Evolutionary conservation across 2,329 filamentous ascomycete species (phyloP), one percentile per base, ranked within the genome.

Genomic region (Aspergillus intermedius): DNA sequence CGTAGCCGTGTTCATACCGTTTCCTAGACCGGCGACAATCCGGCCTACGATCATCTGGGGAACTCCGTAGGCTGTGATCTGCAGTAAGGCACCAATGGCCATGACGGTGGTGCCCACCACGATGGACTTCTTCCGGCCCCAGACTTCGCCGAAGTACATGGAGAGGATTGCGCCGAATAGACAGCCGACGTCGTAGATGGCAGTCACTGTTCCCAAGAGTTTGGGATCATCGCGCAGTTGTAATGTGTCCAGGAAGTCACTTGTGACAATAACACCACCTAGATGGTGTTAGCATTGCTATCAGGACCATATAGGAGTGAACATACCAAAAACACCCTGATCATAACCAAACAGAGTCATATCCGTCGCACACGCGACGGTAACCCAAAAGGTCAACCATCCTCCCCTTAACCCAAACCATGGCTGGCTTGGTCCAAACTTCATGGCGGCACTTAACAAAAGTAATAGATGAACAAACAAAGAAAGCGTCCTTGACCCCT

Each of bases 1-100:
- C 2, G 72, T 75, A 0, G 72, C 65, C 1, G 74, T 77, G 52
- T 77, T 77, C 43, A 77, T 66, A 9, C 74, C 75, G 17, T 54
- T 54, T 34, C 57, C 57, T 47, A 77, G 61, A 5, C 74, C 76
- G 8, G 74, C 75, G n/a, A 78, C 68, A 42, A 74, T 69, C 17
- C 75, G 67, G 15, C 75, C 75, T 10, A 77, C 65, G 37, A 67
- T 65, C 51, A 69, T 55, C 22, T 68, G 65, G 7, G 62, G 60
- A 8, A 60, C 57, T 8, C 54, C 52, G 43, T 56, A 62, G 4
- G 60, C 56, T 10, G 57, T 56, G 5, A 58, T 58, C 42, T 65
- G 63, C 15, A 65, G 48, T 13, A 54, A 51, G 8, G 61, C 61
- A 6, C 61, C 64, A 10, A 64, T 49, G 8, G 60, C 45, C 50